These are phyloP conservation scores for Cordyceps militaris DNA, from an alignment of 2,329 filamentous ascomycete genomes.

Conservation along the genomic window DNA sequence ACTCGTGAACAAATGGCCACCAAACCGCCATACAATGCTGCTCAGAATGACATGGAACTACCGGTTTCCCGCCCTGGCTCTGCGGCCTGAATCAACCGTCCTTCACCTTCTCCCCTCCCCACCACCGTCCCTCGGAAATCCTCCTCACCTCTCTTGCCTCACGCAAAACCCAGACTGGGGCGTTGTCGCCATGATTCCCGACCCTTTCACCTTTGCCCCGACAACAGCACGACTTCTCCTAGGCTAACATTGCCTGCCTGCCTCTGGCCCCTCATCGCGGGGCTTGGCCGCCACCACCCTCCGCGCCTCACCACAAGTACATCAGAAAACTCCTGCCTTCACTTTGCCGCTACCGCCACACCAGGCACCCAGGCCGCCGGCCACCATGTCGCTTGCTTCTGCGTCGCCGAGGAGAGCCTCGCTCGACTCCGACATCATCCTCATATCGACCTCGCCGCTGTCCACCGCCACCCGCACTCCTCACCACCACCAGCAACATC, in stretches of 20 bases:
- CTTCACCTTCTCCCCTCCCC: not conserved
- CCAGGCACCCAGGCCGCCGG: not conserved
- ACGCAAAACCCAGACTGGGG: not conserved
- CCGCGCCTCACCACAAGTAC: not conserved
- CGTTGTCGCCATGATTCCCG: not conserved
- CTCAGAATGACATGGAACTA: not conserved
- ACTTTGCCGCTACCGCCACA: not conserved
- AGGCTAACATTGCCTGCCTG: not conserved
- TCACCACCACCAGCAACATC: too few relatives aligned
- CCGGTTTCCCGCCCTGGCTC: too few relatives aligned
- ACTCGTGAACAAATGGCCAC: not conserved
- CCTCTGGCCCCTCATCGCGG: not conserved
- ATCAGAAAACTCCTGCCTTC: not conserved
- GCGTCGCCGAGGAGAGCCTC: slow-evolving; percentile 8
- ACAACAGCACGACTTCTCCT: not conserved
- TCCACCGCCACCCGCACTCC: not conserved
- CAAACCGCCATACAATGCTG: not conserved
- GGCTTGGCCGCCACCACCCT: not conserved
- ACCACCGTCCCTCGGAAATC: not conserved
- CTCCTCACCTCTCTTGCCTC: not conserved
- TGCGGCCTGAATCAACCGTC: too few relatives aligned
- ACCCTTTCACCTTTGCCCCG: not conserved
- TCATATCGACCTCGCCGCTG: slow-evolving; percentile 1
- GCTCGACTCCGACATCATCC: not conserved
- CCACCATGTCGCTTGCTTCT: slow-evolving; percentile 8